Conservation (phyloP, 192 early-diverging fungal species). For the Coemansia sp. region DNA sequence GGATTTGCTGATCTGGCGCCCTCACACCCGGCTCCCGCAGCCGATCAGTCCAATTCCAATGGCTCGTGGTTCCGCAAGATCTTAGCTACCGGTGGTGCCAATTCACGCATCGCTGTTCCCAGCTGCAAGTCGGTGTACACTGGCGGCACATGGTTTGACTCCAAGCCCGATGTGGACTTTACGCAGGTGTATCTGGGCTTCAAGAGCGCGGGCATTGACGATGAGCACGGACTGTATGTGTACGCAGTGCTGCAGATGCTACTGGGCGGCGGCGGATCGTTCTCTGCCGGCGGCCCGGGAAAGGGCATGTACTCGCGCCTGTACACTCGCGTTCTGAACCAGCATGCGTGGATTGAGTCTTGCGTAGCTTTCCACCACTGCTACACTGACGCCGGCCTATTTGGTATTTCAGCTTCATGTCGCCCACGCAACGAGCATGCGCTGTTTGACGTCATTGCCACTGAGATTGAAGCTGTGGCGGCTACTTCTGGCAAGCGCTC, state of each 20-base stretch:
- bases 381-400: slow-evolving; percentile 87
- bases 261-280: slow-evolving; percentile 94
- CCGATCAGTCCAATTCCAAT: not conserved
- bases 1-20: slow-evolving; percentile 69
- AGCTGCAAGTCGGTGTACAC: slow-evolving; percentile 69
- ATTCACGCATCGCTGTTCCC: slow-evolving; percentile 28
- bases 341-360: slow-evolving; percentile 91
- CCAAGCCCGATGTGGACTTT: slow-evolving; percentile 67
- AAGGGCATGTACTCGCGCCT: slow-evolving; percentile 99
- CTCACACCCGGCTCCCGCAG: slow-evolving; percentile 27
- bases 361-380: slow-evolving; percentile 92
- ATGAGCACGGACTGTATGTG: slow-evolving; percentile 80
- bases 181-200: slow-evolving; percentile 92
- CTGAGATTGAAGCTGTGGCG: slow-evolving; percentile 77
- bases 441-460: slow-evolving; percentile 77
- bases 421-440: slow-evolving; percentile 72
- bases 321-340: slow-evolving; percentile 93
- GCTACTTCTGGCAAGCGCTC: slow-evolving; percentile 19
- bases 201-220: slow-evolving; percentile 75
- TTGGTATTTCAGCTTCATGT: slow-evolving; percentile 89
- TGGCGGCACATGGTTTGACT: slow-evolving; percentile 74
- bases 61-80: slow-evolving; percentile 35
- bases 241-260: slow-evolving; percentile 87
- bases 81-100: slow-evolving; percentile 12
- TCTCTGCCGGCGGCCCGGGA: slow-evolving; percentile 95